These are phyloP conservation scores for Batrachochytrium dendrobatidis DNA, from an alignment of 371 early-diverging fungal species.

Conservation along the genomic window DNA sequence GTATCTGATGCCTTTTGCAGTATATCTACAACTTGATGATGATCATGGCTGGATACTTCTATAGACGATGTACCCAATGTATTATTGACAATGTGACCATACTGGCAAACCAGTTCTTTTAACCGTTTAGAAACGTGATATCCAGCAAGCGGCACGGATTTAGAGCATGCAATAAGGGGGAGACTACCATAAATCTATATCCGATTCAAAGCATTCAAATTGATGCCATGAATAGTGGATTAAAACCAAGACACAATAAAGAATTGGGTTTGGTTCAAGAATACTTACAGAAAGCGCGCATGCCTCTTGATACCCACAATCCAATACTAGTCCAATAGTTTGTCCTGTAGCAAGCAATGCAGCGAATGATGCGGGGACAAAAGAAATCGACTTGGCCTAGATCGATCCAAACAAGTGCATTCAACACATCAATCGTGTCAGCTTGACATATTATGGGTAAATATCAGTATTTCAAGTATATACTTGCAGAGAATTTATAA, in stretches of 20 bases:
- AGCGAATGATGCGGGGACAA: constrained; percentile 66
- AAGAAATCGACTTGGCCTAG: constrained; percentile 72
- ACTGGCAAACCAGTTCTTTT: not conserved
- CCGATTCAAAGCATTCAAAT: no score
- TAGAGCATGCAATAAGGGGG: not conserved
- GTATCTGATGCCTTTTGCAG: not conserved
- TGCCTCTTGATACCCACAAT: constrained; percentile 49
- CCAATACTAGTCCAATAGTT: constrained; percentile 3
- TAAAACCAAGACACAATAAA: no score
- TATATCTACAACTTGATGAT: not conserved
- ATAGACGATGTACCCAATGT: not conserved
- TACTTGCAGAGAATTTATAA: not conserved
- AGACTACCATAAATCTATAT: not conserved
- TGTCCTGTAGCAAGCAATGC: constrained; percentile 61
- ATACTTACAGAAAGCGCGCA: constrained; percentile 67
- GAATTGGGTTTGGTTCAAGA: not conserved
- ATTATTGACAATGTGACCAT: not conserved
- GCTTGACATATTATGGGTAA: not conserved
- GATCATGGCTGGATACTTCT: not conserved
- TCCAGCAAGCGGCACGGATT: not conserved
- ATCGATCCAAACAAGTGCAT: no score
- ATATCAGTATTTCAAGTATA: not conserved
- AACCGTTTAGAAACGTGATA: not conserved
- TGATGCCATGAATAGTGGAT: no score
- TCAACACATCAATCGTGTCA: not conserved